phyloP scores from a whole-genome alignment of 2,329 filamentous ascomycete species.

The Penicillium oxalicum region DNA sequence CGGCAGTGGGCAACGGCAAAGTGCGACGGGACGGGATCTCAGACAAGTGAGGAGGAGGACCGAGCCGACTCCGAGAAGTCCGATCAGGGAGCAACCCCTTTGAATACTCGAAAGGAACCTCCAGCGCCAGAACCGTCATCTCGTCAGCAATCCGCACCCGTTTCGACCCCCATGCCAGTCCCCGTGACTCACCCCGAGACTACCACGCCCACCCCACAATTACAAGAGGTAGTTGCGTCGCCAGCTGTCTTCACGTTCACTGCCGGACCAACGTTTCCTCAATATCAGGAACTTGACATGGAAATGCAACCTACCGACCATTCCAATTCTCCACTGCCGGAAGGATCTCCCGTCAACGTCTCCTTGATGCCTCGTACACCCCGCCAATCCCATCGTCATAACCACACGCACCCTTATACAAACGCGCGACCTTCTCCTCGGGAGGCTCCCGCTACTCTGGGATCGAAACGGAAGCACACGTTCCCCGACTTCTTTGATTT shows the following conservation, averaged over 20 bases:
- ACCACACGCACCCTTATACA: constrained; percentile 28
- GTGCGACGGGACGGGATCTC: constrained; percentile 38
- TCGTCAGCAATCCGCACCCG: constrained; percentile 26
- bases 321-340: constrained; percentile 24
- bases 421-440: constrained; percentile 34
- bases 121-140: constrained; percentile 21
- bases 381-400: constrained; percentile 36
- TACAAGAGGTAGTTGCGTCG: constrained; percentile 24
- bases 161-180: constrained; percentile 15
- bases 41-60: constrained; percentile 43
- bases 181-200: constrained; percentile 18
- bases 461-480: constrained; percentile 44
- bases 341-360: constrained; percentile 36
- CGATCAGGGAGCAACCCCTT: constrained; percentile 34
- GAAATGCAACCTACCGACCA: constrained; percentile 41
- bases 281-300: constrained; percentile 34
- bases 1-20: constrained; percentile 54
- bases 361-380: constrained; percentile 40
- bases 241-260: constrained; percentile 41
- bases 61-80: constrained; percentile 34
- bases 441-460: constrained; percentile 35
- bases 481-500: constrained; percentile 48
- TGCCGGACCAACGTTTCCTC: constrained; percentile 37
- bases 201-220: constrained; percentile 14
- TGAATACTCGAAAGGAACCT: constrained; percentile 28